A percentile compares a stretch with the other conserved stretches of the same genome.
Conservation (phyloP, 2,329 filamentous ascomycete species). For the Trichoderma harzianum region DNA sequence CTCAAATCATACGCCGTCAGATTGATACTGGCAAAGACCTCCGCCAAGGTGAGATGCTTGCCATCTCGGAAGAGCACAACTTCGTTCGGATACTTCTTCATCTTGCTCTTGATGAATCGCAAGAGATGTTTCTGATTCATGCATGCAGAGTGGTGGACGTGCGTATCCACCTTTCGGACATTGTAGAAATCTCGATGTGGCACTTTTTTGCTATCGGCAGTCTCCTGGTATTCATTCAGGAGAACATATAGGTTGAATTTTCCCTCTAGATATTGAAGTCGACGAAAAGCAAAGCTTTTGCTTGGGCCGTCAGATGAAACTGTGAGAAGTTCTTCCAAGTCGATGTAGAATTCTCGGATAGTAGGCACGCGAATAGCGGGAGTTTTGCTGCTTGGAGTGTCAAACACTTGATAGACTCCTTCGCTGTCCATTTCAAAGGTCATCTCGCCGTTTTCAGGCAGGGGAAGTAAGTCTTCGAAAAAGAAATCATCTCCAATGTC, state of each 20-base stretch:
- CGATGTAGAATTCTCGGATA: constrained; percentile 92
- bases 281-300: constrained; percentile 94
- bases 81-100: constrained; percentile 97
- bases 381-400: constrained; percentile 64
- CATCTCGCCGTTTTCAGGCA: constrained; percentile 69
- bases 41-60: constrained; percentile 82
- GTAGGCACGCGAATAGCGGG: constrained; percentile 88
- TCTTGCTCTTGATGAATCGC: constrained; percentile 99
- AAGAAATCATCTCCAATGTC: constrained; percentile 75
- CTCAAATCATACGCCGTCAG: constrained; percentile 95
- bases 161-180: constrained; percentile 95
- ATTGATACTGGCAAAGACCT: constrained; percentile 97
- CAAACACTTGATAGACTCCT: constrained; percentile 90
- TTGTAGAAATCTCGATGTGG: constrained; percentile 99
- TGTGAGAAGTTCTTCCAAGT: constrained; percentile 79
- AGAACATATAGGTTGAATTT: constrained; percentile 95
- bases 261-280: constrained; percentile 91
- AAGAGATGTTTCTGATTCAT: constrained; percentile 99
- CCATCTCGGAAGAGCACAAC: constrained; percentile 89
- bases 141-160: constrained; percentile 97
- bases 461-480: constrained; percentile 70
- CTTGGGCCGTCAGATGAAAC: constrained; percentile 91
- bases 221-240: constrained; percentile 95
- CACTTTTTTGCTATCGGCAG: constrained; percentile 95
- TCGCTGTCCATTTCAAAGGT: constrained; percentile 78